phyloP scores from a whole-genome alignment of 345 rosid genomes.

The Syzygium aqueum region DNA sequence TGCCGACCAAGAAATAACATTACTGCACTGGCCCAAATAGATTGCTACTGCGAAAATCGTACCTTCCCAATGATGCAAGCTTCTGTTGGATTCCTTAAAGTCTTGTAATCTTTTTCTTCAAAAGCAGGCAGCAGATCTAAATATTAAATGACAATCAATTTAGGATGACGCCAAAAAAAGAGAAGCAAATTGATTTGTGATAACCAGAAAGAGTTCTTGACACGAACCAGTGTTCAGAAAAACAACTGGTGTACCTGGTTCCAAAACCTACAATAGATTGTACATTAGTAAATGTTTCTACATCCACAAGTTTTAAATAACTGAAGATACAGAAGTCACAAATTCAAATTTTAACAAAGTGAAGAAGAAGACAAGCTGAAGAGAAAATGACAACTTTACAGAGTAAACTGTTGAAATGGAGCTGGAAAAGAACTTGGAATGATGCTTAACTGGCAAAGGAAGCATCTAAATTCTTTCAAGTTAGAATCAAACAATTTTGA shows the following conservation, averaged over 20 bases:
- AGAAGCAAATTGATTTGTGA: background rate
- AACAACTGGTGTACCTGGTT: conserved; percentile 57
- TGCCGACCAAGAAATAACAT: background rate
- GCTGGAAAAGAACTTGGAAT: background rate
- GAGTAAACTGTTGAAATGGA: background rate
- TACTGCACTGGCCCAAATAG: background rate
- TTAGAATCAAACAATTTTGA: background rate
- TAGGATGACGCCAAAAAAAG: background rate
- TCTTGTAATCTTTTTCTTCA: conserved; percentile 60
- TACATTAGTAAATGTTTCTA: background rate
- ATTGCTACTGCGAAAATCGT: background rate
- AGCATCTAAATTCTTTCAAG: background rate
- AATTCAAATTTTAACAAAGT: background rate
- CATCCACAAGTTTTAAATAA: background rate
- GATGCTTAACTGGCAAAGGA: background rate
- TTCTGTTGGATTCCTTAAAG: conserved; percentile 78
- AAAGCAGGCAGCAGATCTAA: conserved; percentile 72
- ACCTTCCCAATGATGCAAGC: conserved; percentile 81
- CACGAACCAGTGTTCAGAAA: conserved; percentile 73
- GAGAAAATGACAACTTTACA: background rate
- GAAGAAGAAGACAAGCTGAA: background rate
- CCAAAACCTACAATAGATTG: conserved; percentile 49
- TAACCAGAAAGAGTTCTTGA: background rate
- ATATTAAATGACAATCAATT: conserved; percentile 3
- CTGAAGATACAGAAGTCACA: background rate